Evolutionary conservation across 305 asterid genomes (phyloP), one percentile per base, ranked within the genome.

Genomic region (Nicotiana rustica): DNA sequence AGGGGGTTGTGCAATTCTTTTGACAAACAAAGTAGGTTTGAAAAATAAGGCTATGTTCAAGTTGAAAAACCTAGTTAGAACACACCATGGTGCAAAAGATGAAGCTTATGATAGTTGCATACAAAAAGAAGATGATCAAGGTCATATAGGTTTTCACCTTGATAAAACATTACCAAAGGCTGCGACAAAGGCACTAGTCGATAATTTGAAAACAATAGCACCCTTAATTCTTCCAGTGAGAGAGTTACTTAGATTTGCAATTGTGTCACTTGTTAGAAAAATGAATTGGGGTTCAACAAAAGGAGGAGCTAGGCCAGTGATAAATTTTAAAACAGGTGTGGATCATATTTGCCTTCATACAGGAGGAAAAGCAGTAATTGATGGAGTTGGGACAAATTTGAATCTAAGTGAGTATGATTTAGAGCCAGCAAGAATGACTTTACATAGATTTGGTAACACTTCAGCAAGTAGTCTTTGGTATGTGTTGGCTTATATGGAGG

Each of bases 341-440:
- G 94, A 93, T 31, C 98, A 95, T 65, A 92, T 95, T 55, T 95
- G 98, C 77, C 64, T 95, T 1, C 98, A 95, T 77, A 91, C 98
- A 0, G 98, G 98, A 0, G 98, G 98, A 10, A 95, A 95, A 81
- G 98, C 97, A 13, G 98, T 95, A 60, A 95, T 95, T 9, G 96
- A 95, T 49, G 96, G 94, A 3, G 83, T 95, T 1, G 97, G 88
- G 31, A 81, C 85, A 86, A 93, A 67, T 33, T 31, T 95, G 41
- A 84, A 86, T 0, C 10, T 95, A 38, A 87, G 83, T 0, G 97
- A 93, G 73, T 83, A 84, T 18, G 98, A 95, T 19, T 87, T 94
- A 14, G 98, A 94, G 82, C 98, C 98, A 10, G 94, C 98, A 2
- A 66, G 98, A 67, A 94, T 95, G 98, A 95, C 98, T 18, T 64